These are phyloP conservation scores for Nitzschia palea DNA, from an alignment of 108 stramenopile genomes.

Conservation along the genomic window DNA sequence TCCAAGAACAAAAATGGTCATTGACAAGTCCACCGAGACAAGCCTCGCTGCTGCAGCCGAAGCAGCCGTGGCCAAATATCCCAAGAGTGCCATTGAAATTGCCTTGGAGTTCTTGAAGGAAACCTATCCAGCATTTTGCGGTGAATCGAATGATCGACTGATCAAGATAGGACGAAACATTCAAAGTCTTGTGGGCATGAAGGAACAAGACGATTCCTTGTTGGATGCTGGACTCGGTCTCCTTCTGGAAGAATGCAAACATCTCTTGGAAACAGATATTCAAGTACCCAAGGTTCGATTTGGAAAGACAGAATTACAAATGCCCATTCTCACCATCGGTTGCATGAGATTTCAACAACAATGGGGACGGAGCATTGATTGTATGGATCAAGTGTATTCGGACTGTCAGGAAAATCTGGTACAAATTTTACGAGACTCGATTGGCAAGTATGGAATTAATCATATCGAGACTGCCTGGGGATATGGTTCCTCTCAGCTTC, in stretches of 20 bases:
- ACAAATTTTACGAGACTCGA: slow-evolving; percentile 54
- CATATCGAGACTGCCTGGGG: slow-evolving; percentile 92
- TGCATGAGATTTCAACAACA: slow-evolving; percentile 92
- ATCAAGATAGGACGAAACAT: slow-evolving; percentile 70
- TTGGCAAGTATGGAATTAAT: slow-evolving; percentile 78
- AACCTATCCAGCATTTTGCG: slow-evolving; percentile 39
- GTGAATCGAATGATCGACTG: slow-evolving; percentile 62
- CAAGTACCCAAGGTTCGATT: slow-evolving; percentile 77
- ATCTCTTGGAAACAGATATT: slow-evolving; percentile 22
- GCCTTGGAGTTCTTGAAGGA: slow-evolving; percentile 50
- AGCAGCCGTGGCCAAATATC: slow-evolving; percentile 18
- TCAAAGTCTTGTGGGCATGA: slow-evolving; percentile 27
- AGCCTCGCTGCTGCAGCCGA: neutral
- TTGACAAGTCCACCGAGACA: neutral
- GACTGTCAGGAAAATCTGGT: slow-evolving; percentile 84
- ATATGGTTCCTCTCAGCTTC: slow-evolving; percentile 80
- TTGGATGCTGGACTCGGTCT: slow-evolving; percentile 39
- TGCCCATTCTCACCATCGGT: slow-evolving; percentile 88
- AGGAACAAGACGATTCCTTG: neutral
- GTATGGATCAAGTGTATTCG: slow-evolving; percentile 46
- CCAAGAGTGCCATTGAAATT: slow-evolving; percentile 32
- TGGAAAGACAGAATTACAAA: slow-evolving; percentile 81
- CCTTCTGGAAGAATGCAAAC: slow-evolving; percentile 48
- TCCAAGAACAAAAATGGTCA: too few species aligned
- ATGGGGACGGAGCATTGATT: slow-evolving; percentile 52